phyloP scores from a whole-genome alignment of 2,329 filamentous ascomycete species.

The Hypoxylon rubiginosum region DNA sequence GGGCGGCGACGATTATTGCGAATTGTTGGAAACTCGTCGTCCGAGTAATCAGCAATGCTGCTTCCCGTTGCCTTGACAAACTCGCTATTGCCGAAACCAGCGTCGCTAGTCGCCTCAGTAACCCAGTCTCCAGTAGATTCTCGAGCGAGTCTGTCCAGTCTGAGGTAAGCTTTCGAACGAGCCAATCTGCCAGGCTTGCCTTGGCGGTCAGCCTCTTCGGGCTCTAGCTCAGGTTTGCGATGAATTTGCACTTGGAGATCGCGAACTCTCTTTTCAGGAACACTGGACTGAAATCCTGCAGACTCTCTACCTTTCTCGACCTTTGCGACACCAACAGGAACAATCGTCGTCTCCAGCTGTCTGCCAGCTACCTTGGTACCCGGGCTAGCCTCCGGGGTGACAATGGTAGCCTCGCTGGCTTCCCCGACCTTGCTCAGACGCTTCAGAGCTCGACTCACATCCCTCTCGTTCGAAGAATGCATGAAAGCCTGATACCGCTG shows the following conservation, averaged over 20 bases:
- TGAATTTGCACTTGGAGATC: constrained; percentile 44
- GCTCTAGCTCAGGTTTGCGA: constrained; percentile 9
- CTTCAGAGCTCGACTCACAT: constrained; percentile 59
- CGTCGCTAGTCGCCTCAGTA: constrained; percentile 54
- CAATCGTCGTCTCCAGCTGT: too few species aligned
- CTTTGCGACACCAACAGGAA: too few species aligned
- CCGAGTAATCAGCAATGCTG: constrained; percentile 62
- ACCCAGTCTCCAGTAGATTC: constrained; percentile 55
- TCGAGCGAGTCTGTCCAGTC: constrained; percentile 6
- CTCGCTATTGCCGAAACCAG: constrained; percentile 36
- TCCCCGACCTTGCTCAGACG: constrained; percentile 47
- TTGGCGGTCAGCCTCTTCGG: not conserved
- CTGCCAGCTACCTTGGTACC: not conserved
- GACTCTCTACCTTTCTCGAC: not conserved
- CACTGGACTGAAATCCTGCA: too few species aligned
- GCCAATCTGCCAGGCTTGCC: not conserved
- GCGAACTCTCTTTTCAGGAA: constrained; percentile 11
- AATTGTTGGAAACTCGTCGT: constrained; percentile 42
- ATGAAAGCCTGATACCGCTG: constrained; percentile 56
- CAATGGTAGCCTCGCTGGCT: constrained; percentile 43
- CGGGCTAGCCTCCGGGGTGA: constrained; percentile 38
- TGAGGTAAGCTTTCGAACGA: not conserved
- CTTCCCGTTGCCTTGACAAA: constrained; percentile 53
- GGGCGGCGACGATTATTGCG: constrained; percentile 37
- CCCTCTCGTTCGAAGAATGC: constrained; percentile 56